Evolutionary conservation across 169 alveolate species (phyloP).

Genomic region (Cyclospora cayetanensis): DNA sequence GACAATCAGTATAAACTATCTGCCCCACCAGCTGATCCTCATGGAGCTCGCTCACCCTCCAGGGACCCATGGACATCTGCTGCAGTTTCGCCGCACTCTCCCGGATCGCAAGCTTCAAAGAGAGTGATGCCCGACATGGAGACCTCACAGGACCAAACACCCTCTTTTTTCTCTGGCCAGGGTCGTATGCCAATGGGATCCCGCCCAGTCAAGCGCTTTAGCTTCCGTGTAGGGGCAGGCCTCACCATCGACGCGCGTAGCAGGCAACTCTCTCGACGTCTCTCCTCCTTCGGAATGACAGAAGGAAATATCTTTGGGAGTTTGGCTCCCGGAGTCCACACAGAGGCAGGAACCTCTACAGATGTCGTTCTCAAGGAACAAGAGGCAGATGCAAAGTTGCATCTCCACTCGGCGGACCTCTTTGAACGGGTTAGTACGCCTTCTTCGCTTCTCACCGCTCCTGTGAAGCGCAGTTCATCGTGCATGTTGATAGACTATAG

Average conservation of each 20-base stretch:
- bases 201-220: slow-evolving; percentile 41
- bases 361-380: slow-evolving; percentile 40
- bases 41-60: slow-evolving; percentile 57
- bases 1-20: slow-evolving; percentile 69
- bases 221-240: slow-evolving; percentile 52
- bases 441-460: background rate
- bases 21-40: slow-evolving; percentile 61
- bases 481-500: too few species aligned
- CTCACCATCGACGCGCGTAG: slow-evolving; percentile 46
- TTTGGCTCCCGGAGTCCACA: background rate
- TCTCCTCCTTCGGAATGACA: slow-evolving; percentile 54
- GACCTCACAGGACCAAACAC: background rate
- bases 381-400: slow-evolving; percentile 24
- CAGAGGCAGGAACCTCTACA: slow-evolving; percentile 19
- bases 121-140: too few species aligned
- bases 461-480: background rate
- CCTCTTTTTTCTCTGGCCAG: background rate
- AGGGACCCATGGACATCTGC: slow-evolving; percentile 37
- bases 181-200: slow-evolving; percentile 25
- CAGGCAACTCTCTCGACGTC: slow-evolving; percentile 17
- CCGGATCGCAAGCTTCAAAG: background rate
- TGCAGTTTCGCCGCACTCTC: background rate
- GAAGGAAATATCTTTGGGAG: slow-evolving; percentile 57
- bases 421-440: slow-evolving; percentile 53
- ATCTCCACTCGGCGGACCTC: slow-evolving; percentile 69